phyloP scores from a whole-genome alignment of 768 basidiomycete species.

The Tephrocybe sp. region DNA sequence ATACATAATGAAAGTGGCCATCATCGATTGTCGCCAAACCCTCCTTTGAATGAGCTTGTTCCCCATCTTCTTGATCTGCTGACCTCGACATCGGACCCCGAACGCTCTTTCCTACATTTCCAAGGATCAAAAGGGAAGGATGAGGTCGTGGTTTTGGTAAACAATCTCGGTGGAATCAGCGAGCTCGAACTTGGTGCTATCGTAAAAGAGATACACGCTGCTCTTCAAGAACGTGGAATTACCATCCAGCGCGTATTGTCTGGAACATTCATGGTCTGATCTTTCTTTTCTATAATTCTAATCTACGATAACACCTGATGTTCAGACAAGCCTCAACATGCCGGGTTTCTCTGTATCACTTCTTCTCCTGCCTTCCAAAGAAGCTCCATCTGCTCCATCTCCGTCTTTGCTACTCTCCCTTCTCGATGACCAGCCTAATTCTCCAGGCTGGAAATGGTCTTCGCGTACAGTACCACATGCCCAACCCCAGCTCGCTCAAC shows the following conservation, averaged over 20 bases:
- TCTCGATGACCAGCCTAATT: conserved; percentile 63
- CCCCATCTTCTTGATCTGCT: conserved; percentile 68
- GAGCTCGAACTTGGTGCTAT: conserved; percentile 78
- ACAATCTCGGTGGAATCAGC: conserved; percentile 85
- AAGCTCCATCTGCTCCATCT: conserved; percentile 36
- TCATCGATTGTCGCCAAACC: conserved; percentile 64
- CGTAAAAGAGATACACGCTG: conserved; percentile 55
- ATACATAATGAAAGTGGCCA: conserved; percentile 90
- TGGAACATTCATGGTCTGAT: conserved; percentile 80
- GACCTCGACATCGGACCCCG: conserved; percentile 68
- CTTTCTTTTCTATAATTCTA: neutral
- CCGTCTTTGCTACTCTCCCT: conserved; percentile 54
- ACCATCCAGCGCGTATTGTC: conserved; percentile 60
- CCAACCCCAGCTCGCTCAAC: conserved; percentile 15
- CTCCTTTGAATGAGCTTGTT: conserved; percentile 67
- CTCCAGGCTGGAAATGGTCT: conserved; percentile 87
- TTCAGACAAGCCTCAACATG: conserved; percentile 87
- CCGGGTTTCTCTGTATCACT: conserved; percentile 87
- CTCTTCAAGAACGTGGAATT: conserved; percentile 55
- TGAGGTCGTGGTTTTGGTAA: conserved; percentile 74
- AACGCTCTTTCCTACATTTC: conserved; percentile 77
- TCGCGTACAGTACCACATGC: conserved; percentile 40
- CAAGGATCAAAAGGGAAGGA: conserved; percentile 48
- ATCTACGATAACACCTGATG: neutral
- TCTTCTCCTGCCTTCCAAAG: conserved; percentile 60